phyloP scores from a whole-genome alignment of 2,329 filamentous ascomycete species.

The Fusarium compactum region DNA sequence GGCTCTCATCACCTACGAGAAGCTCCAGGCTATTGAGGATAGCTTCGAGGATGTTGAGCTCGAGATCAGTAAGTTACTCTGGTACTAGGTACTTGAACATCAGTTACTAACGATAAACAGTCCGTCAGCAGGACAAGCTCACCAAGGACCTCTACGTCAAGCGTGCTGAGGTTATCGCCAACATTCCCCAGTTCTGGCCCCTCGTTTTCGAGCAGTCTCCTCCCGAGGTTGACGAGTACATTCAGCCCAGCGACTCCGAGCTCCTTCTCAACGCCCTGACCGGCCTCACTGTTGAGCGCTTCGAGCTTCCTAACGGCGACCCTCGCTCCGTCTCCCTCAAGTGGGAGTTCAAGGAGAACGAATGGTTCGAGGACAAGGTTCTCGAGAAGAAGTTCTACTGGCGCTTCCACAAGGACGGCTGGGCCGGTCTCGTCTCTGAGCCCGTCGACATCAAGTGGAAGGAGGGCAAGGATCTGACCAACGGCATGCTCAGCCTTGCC shows the following conservation, averaged over 20 bases:
- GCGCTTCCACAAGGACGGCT: slow-evolving; percentile 75
- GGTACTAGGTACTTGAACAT: not conserved
- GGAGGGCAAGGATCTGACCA: slow-evolving; percentile 81
- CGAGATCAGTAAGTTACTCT: slow-evolving; percentile 76
- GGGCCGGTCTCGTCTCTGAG: slow-evolving; percentile 85
- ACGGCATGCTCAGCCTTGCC: slow-evolving; percentile 81
- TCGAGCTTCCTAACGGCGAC: slow-evolving; percentile 82
- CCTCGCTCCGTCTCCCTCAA: slow-evolving; percentile 83
- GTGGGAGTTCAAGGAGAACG: slow-evolving; percentile 84
- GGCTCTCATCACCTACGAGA: slow-evolving; percentile 72
- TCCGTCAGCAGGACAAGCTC: slow-evolving; percentile 78
- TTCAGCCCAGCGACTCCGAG: slow-evolving; percentile 82
- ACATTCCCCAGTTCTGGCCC: slow-evolving; percentile 94
- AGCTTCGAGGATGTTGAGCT: slow-evolving; percentile 87
- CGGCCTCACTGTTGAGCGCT: slow-evolving; percentile 79
- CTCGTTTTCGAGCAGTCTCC: slow-evolving; percentile 90
- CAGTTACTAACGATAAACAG: slow-evolving; percentile 58
- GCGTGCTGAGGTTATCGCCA: slow-evolving; percentile 75
- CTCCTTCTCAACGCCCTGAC: slow-evolving; percentile 77
- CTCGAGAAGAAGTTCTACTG: slow-evolving; percentile 95
- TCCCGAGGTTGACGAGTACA: slow-evolving; percentile 86
- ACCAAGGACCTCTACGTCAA: slow-evolving; percentile 79
- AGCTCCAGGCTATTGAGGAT: slow-evolving; percentile 82
- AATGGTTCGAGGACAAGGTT: slow-evolving; percentile 80
- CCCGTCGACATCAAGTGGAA: slow-evolving; percentile 92